phyloP scores from a whole-genome alignment of 306 rosid species.

The Chamaecrista fasciculata region DNA sequence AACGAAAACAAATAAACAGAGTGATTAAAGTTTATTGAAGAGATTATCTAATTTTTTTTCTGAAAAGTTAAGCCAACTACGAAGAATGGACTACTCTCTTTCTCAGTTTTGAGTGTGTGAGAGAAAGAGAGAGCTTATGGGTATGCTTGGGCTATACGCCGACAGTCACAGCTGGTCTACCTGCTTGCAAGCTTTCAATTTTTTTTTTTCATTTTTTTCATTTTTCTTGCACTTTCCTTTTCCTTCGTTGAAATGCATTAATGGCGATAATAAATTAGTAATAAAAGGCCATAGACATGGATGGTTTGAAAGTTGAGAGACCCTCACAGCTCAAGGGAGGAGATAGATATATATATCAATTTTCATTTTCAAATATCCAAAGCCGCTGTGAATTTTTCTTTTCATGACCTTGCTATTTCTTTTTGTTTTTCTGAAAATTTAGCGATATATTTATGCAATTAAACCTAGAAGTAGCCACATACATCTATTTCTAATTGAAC shows the following conservation, averaged over 20 bases:
- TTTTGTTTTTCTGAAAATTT: no score
- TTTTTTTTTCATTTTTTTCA: not conserved
- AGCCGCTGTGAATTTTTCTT: no score
- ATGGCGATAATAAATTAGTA: slow-evolving; percentile 27
- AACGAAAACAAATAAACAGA: slow-evolving; percentile 18
- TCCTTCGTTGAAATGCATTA: slow-evolving; percentile 22
- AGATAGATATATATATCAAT: no score
- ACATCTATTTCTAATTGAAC: no score
- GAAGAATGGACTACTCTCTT: slow-evolving; percentile 9
- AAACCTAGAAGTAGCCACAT: no score
- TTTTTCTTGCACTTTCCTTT: not conserved
- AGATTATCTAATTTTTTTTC: slow-evolving; percentile 8
- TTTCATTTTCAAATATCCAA: slow-evolving; percentile 22
- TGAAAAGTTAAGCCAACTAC: slow-evolving; percentile 7
- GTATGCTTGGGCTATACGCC: slow-evolving; percentile 47
- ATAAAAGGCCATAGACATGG: not conserved
- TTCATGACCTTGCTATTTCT: no score
- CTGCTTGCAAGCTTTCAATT: slow-evolving; percentile 30
- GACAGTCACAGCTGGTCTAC: slow-evolving; percentile 65
- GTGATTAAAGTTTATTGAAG: slow-evolving; percentile 24
- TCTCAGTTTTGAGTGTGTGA: slow-evolving; percentile 29
- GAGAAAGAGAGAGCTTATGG: slow-evolving; percentile 36
- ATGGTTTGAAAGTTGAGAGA: no score
- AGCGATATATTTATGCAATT: no score
- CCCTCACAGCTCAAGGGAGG: slow-evolving; percentile 32